Evolutionary conservation across 192 early-diverging fungal genomes (phyloP), one percentile per base, ranked within the genome.

Genomic region (Ambispora gerdemannii): DNA sequence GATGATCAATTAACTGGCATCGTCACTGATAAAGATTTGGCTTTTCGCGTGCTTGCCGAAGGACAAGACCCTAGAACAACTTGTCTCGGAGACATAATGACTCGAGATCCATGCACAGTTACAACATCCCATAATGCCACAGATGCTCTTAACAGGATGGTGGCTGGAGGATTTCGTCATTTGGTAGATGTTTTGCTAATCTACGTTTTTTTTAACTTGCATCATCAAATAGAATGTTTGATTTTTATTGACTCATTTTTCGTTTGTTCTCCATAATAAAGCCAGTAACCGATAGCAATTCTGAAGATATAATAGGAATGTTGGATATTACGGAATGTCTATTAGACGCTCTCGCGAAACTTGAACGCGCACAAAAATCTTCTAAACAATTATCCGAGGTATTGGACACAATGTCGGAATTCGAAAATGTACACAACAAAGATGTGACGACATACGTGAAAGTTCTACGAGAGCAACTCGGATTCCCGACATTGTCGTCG

Each of bases 21-120:
- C 61, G 86, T 96, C 71, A 96, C 94, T 1, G 94, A 93, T 72
- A 95, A 95, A 77, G 94, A 95, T 79, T 82, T 95, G 35, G 89
- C 92, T 19, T 95, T 92, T 78, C 80, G 94, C 30, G 93, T 95
- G 22, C 87, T 93, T 25, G 91, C 93, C 20, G 90, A 91, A 63
- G 87, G 85, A 17, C 79, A 83, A 2, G 84, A 89, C 67, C 83
- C 86, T 55, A 69, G 81, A 60, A 76, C 81, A 43, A 87, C 83
- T 51, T 73, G 83, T 19, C 88, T 95, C 61, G 80, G 85, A 22
- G 82, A 91, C 51, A 90, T 92, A 61, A 93, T 93, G 82, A 95
- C 94, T 22, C 74, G 67, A 60, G 74, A 76, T 90, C 95, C 65
- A 80, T 94, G 72, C 90, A 89, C 73, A 43, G 95, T 97, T 10